phyloP scores from a whole-genome alignment of 768 basidiomycete genomes.

The Leccinum sublutescens region DNA sequence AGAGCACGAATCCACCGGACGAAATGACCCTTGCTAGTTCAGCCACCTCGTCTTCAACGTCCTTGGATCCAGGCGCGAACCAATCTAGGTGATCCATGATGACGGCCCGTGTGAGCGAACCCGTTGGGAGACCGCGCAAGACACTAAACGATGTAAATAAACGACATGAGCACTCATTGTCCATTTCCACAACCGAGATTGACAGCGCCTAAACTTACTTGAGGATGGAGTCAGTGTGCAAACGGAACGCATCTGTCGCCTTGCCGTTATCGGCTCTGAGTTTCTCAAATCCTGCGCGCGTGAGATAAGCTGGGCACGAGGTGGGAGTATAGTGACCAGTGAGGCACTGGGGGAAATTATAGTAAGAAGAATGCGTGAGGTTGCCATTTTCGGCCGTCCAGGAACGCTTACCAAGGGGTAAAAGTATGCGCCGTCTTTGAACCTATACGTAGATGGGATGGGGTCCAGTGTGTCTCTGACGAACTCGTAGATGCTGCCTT shows the following conservation, averaged over 20 bases:
- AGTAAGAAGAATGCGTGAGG: conserved; percentile 2
- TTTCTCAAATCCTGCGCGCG: conserved; percentile 54
- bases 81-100: conserved; percentile 74
- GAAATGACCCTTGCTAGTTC: conserved; percentile 58
- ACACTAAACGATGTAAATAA: conserved; percentile 34
- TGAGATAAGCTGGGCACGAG: conserved; percentile 66
- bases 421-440: conserved; percentile 66
- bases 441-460: conserved; percentile 42
- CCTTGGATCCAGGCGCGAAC: conserved; percentile 47
- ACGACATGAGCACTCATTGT: neutral
- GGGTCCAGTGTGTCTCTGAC: conserved; percentile 53
- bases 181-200: neutral
- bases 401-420: conserved; percentile 48
- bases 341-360: conserved; percentile 30
- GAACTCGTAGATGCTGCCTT: conserved; percentile 49
- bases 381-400: neutral
- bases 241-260: conserved; percentile 53
- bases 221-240: conserved; percentile 71
- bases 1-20: conserved; percentile 60
- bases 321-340: conserved; percentile 55
- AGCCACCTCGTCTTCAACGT: conserved; percentile 50
- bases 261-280: conserved; percentile 48
- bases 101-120: conserved; percentile 58
- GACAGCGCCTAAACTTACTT: conserved; percentile 42
- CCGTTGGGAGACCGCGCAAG: conserved; percentile 40